Conservation (phyloP, 1,139 yeast genomes). For the Candida frijolesensis region DNA sequence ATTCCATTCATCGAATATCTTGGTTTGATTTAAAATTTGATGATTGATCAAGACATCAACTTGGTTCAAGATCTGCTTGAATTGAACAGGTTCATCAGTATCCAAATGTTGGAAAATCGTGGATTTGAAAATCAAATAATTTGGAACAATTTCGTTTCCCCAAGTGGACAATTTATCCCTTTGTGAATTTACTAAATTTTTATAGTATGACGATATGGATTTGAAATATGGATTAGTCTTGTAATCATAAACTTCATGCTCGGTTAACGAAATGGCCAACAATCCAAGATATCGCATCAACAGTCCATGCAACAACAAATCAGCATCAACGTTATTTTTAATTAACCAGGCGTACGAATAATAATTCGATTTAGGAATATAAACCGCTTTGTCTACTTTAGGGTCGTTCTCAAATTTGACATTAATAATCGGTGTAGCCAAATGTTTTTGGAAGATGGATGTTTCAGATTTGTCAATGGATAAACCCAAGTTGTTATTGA, state of each 20-base stretch:
- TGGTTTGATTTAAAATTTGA: slow-evolving; percentile 19
- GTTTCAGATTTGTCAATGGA: slow-evolving; percentile 30
- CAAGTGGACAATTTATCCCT: slow-evolving; percentile 21
- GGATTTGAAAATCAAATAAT: slow-evolving; percentile 23
- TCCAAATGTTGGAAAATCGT: slow-evolving; percentile 26
- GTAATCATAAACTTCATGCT: slow-evolving; percentile 44
- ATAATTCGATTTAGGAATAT: slow-evolving; percentile 40
- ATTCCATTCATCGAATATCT: slow-evolving; percentile 38
- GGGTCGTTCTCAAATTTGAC: slow-evolving; percentile 37
- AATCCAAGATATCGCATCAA: slow-evolving; percentile 43
- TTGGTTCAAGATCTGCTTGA: slow-evolving; percentile 23
- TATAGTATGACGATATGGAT: slow-evolving; percentile 22
- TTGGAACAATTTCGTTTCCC: slow-evolving; percentile 24
- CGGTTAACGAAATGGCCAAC: slow-evolving; percentile 38
- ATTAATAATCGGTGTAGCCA: slow-evolving; percentile 36
- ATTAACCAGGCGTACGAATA: slow-evolving; percentile 39
- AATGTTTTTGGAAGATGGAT: slow-evolving; percentile 36
- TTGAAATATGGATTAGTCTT: slow-evolving; percentile 27
- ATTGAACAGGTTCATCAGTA: slow-evolving; percentile 19
- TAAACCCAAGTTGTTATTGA: slow-evolving; percentile 36
- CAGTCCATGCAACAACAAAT: slow-evolving; percentile 38
- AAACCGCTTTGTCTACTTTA: slow-evolving; percentile 29
- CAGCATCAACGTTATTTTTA: slow-evolving; percentile 29
- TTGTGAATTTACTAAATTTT: slow-evolving; percentile 19
- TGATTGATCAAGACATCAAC: slow-evolving; percentile 17